phyloP scores from a whole-genome alignment of 306 rosid species.

The Quercus variabilis region DNA sequence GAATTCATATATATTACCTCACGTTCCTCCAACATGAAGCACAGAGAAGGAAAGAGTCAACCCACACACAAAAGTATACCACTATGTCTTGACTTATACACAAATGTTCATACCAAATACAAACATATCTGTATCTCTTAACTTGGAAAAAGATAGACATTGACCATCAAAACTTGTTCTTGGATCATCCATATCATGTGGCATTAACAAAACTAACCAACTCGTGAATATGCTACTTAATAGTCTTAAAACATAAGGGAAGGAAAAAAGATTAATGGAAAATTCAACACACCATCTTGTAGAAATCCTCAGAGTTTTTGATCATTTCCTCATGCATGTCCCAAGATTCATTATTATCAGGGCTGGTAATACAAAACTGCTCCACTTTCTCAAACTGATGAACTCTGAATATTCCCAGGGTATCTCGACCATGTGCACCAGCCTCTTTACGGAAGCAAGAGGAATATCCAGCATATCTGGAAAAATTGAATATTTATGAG shows the following conservation, averaged over 20 bases:
- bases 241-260: no score
- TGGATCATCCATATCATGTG: not conserved
- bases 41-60: not conserved
- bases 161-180: not conserved
- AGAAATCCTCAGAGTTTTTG: conserved; percentile 85
- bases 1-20: not conserved
- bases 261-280: not conserved
- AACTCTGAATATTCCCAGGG: conserved; percentile 88
- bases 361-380: conserved; percentile 87
- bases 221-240: not conserved
- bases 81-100: not conserved
- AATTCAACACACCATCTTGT: conserved; percentile 46
- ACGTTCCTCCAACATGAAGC: not conserved
- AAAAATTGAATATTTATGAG: conserved; percentile 4
- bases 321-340: conserved; percentile 96
- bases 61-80: not conserved
- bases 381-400: conserved; percentile 98
- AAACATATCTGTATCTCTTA: not conserved
- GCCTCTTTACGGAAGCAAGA: conserved; percentile 99
- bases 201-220: not conserved
- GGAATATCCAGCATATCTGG: conserved; percentile 92
- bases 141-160: not conserved
- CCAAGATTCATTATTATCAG: conserved; percentile 83
- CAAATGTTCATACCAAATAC: not conserved
- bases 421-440: conserved; percentile 97